A percentile compares a stretch with the other conserved stretches of the same genome.
These are phyloP conservation scores for Ogataea zsoltii DNA, from an alignment of 805 yeast species.

Conservation along the genomic window DNA sequence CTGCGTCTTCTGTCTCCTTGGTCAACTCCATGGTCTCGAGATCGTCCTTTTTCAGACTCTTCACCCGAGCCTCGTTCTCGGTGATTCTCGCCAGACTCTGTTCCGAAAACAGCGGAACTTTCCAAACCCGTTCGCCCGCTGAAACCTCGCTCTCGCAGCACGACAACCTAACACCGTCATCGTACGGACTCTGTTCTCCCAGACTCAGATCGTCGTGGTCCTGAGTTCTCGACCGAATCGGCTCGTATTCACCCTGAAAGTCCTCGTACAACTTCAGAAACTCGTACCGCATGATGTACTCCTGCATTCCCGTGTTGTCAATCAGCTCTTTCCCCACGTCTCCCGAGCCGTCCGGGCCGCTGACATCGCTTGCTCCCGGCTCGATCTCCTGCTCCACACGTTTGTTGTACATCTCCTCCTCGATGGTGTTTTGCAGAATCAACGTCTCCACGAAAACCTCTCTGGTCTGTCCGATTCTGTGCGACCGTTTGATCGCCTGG, in stretches of 20 bases:
- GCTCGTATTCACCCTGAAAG: conserved; percentile 38
- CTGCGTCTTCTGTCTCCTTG: conserved; percentile 1
- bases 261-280: conserved; percentile 41
- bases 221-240: conserved; percentile 34
- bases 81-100: conserved; percentile 30
- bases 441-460: conserved; percentile 70
- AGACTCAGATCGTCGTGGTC: conserved; percentile 6
- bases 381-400: conserved; percentile 20
- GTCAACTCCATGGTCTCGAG: conserved; percentile 5
- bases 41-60: conserved; percentile 12
- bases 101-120: conserved; percentile 38
- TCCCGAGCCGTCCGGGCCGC: conserved; percentile 21
- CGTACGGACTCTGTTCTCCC: conserved; percentile 15
- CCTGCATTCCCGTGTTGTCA: conserved; percentile 60
- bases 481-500: conserved; percentile 76
- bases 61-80: conserved; percentile 23
- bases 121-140: conserved; percentile 31
- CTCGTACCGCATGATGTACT: conserved; percentile 50
- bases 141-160: conserved; percentile 18
- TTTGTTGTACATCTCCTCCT: conserved; percentile 61
- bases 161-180: conserved; percentile 21
- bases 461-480: conserved; percentile 68
- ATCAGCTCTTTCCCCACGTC: conserved; percentile 41
- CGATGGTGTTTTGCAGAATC: conserved; percentile 60
- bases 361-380: conserved; percentile 16